Evolutionary conservation across 2,329 filamentous ascomycete genomes (phyloP).

Genomic region (Aspergillus cejpii): DNA sequence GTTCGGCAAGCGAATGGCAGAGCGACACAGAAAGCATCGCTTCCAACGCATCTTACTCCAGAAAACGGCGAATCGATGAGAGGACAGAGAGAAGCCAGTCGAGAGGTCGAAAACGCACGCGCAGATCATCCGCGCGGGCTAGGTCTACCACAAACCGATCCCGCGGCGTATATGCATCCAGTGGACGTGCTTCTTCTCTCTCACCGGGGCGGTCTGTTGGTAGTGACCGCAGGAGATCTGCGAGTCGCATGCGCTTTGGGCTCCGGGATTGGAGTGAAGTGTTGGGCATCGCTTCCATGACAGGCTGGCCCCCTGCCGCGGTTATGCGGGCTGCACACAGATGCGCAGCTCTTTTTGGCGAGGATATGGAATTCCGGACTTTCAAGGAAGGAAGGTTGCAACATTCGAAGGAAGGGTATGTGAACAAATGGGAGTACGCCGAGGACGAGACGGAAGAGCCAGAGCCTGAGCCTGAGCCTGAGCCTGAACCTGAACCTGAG

Average conservation of each 20-base stretch:
- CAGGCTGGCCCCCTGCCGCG: conserved; percentile 59
- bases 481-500: conserved; percentile 8
- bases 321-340: conserved; percentile 64
- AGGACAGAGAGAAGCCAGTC: conserved; percentile 14
- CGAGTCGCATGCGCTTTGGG: conserved; percentile 17
- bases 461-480: conserved; percentile 2
- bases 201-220: conserved; percentile 13
- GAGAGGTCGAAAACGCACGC: conserved; percentile 22
- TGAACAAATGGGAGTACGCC: conserved; percentile 24
- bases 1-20: conserved; percentile 25
- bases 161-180: conserved; percentile 6
- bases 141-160: conserved; percentile 7
- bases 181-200: conserved; percentile 7
- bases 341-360: conserved; percentile 67
- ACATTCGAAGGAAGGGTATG: conserved; percentile 16
- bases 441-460: conserved; percentile 28
- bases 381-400: conserved; percentile 42
- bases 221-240: conserved; percentile 8
- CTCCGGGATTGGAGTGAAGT: conserved; percentile 80
- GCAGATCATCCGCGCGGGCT: conserved; percentile 9
- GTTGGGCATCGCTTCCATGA: conserved; percentile 67
- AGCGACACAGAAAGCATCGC: conserved; percentile 24
- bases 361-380: conserved; percentile 60
- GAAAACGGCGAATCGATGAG: conserved; percentile 5
- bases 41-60: conserved; percentile 13